Evolutionary conservation across 345 rosid species (phyloP).

Genomic region (Streptanthus diversifolius): DNA sequence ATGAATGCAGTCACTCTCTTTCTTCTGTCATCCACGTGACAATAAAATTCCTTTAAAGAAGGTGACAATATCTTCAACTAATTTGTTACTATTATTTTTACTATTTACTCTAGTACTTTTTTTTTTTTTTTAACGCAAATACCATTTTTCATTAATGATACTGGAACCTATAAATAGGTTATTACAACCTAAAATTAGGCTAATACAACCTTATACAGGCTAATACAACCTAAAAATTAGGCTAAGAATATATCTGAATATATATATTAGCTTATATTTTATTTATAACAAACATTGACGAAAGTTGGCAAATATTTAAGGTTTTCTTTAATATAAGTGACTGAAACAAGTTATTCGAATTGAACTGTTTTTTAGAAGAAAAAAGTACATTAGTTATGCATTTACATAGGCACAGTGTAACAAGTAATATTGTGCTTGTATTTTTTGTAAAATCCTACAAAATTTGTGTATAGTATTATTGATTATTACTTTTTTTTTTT

Average conservation of each 20-base stretch:
- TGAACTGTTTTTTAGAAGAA: neutral
- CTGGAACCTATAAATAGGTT: too few species aligned
- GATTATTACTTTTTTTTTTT: too few species aligned
- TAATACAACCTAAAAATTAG: too few species aligned
- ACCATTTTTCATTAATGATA: too few species aligned
- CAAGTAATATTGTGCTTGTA: neutral
- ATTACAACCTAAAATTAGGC: too few species aligned
- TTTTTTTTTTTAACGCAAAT: too few species aligned
- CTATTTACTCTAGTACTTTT: neutral
- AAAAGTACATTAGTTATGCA: too few species aligned
- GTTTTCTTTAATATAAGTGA: neutral
- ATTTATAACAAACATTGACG: neutral
- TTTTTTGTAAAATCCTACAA: neutral
- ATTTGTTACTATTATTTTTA: too few species aligned
- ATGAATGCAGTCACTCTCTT: constrained; percentile 14
- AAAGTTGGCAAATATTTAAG: neutral
- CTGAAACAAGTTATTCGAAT: too few species aligned
- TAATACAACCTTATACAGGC: too few species aligned
- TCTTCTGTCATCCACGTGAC: constrained; percentile 32
- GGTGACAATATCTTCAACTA: constrained; percentile 16
- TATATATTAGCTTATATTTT: neutral
- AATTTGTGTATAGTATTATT: neutral
- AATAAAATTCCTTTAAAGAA: constrained; percentile 2
- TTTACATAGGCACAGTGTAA: neutral
- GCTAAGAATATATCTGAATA: too few species aligned